Percentiles rank a stretch among this genome's conserved stretches.
Evolutionary conservation across 2,329 filamentous ascomycete genomes (phyloP).

Genomic region (Cladosporium sp.): DNA sequence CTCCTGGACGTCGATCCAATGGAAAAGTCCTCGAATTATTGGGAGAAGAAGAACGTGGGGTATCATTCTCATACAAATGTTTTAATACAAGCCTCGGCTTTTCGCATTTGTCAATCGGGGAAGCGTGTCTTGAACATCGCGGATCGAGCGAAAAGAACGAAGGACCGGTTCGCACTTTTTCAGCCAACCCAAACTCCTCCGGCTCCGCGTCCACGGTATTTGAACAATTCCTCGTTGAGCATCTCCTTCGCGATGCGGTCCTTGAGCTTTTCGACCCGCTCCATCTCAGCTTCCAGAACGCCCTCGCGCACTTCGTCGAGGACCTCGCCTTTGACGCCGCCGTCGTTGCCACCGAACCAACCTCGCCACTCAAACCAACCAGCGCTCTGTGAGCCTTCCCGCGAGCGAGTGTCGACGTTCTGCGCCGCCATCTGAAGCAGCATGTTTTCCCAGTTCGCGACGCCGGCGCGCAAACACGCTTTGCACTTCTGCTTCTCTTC

Average conservation of each 20-base stretch:
- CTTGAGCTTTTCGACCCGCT: constrained; percentile 20
- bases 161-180: background rate
- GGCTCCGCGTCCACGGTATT: constrained; percentile 23
- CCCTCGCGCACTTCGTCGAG: constrained; percentile 19
- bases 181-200: constrained; percentile 19
- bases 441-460: constrained; percentile 83
- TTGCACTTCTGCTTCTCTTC: constrained; percentile 59
- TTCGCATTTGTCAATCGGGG: no score
- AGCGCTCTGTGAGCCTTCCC: constrained; percentile 15
- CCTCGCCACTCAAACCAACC: constrained; percentile 24
- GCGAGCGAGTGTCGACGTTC: constrained; percentile 25
- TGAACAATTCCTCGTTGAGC: constrained; percentile 18
- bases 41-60: no score
- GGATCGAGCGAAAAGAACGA: no score
- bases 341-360: constrained; percentile 22
- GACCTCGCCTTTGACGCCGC: constrained; percentile 19
- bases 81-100: no score
- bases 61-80: no score
- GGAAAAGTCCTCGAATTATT: no score
- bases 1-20: no score
- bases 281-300: constrained; percentile 17
- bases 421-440: constrained; percentile 59
- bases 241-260: constrained; percentile 22
- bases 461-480: constrained; percentile 70
- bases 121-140: no score